Base-by-base conservation (phyloP, 2,329 filamentous ascomycete genomes). In the Bertia moriformis region DNA sequence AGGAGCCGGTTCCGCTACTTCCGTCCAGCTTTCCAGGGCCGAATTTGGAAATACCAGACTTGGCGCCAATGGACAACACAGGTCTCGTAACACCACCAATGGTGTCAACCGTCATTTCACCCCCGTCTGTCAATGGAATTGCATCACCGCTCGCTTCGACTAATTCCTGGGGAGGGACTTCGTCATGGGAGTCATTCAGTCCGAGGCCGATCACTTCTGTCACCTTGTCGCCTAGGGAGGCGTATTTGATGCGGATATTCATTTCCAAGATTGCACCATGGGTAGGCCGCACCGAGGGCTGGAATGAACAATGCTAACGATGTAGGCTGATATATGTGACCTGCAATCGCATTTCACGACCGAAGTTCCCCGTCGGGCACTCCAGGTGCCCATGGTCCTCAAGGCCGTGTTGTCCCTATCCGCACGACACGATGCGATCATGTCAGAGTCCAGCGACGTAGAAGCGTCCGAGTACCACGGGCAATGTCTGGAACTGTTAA, bases 401-500 rank as follows among this genome's bases (percentile, higher is more conserved):
- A 62, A 67, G 41, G 63, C 65, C 2, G 57, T 69, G 0, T 52
- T 67, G 4, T 59, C 64, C 1, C 53, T 69, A 0, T 56, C 65
- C 1, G 61, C 66, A 2, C 55, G 63, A 13, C 63, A 66, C 39
- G 50, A 64, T 32, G 58, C 60, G 18, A 50, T 66, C 14, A 49
- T 61, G 41, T 48, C 49, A 3, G 55, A 54, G 4, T 42, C 50
- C 1, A 49, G 49, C n/a, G 62, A 65, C 40, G 54, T 57, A 39
- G 58, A 60, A 41, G 64, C 63, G 1, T 57, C 62, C 10, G 52
- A 55, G 7, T 67, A 66, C 42, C 58, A 66, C 27, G 59, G 62
- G 15, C 52, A 60, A 38, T 67, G 64, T 41, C 51, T 69, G 7
- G 57, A 64, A 39, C 49, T 65, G 10, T 54, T 69, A 4, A 67